Evolutionary conservation across 2,329 filamentous ascomycete genomes (phyloP), one percentile per base, ranked within the genome.

Genomic region (Elsinoe perseae): DNA sequence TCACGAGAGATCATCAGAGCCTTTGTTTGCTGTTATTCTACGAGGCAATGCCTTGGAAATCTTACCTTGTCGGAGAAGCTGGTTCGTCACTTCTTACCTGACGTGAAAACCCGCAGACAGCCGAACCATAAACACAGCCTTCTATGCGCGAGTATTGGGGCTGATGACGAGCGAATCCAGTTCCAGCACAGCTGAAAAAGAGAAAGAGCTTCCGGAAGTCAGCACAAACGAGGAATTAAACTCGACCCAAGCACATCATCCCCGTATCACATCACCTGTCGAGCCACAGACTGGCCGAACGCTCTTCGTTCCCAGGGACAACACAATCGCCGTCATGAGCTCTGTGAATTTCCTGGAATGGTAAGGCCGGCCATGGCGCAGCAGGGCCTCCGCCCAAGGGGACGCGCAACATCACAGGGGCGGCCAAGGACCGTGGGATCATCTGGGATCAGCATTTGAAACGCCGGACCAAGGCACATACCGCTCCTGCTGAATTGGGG

Each of bases 401-500:
- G 48, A 52, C 48, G 40, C 40, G 40, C 40, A 43, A 43, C 40
- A 28, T 16, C 23, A 50, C 25, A 28, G 44, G 44, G 21, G 28
- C 20, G 20, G 44, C 25, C 23, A 50, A 50, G 44, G 44, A 27
- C 23, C 40, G 44, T 10, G 20, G 28, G 40, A 43, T 43, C 40
- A 23, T 14, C 40, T 23, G 40, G 40, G 40, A 43, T 43, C 40
- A 43, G 18, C 40, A 14, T 20, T 20, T 52, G 48, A 52, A 52
- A 52, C 48, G 48, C 48, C 48, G 48, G 48, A 52, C 28, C 9
- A 23, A 34, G 27, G 28, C 4, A 52, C 28, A 34, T 32, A 10
- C 27, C 46, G 12, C 46, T 50, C 46, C 48, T 52, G 48, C 30
- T 52, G 48, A 52, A 52, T 52, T 30, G 32, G 30, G 48, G 48